Evolutionary conservation across 176 grass and related monocot genomes (phyloP).

Genomic region (Paspalum vaginatum): DNA sequence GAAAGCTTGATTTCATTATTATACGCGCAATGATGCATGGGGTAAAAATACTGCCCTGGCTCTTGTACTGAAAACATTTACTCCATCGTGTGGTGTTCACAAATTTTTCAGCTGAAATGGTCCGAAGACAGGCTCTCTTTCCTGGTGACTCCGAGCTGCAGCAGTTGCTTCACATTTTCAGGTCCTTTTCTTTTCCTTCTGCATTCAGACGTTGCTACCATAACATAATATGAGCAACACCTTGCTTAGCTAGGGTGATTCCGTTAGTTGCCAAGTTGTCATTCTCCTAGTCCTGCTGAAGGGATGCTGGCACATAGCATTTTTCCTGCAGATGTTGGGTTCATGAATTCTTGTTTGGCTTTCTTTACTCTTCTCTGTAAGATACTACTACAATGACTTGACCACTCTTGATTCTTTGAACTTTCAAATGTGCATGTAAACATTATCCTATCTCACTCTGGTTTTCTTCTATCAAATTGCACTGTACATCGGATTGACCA

Average conservation of each 20-base stretch:
- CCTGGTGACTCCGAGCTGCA: constrained; percentile 92
- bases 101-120: constrained; percentile 83
- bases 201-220: background rate
- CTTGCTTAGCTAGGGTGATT: background rate
- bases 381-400: background rate
- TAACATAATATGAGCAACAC: background rate
- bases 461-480: background rate
- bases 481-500: background rate
- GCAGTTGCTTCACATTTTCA: constrained; percentile 97
- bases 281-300: background rate
- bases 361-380: background rate
- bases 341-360: constrained; percentile 14
- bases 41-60: background rate
- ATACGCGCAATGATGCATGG: background rate
- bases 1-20: background rate
- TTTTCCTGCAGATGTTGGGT: background rate
- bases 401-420: background rate
- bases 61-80: background rate
- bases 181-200: constrained; percentile 38
- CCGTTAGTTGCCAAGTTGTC: background rate
- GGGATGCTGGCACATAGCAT: background rate
- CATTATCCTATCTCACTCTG: background rate
- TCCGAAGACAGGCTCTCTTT: constrained; percentile 82
- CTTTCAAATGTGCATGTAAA: background rate
- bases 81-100: background rate